phyloP scores from a whole-genome alignment of 2,329 filamentous ascomycete genomes.

The Sarocladium oryzae region DNA sequence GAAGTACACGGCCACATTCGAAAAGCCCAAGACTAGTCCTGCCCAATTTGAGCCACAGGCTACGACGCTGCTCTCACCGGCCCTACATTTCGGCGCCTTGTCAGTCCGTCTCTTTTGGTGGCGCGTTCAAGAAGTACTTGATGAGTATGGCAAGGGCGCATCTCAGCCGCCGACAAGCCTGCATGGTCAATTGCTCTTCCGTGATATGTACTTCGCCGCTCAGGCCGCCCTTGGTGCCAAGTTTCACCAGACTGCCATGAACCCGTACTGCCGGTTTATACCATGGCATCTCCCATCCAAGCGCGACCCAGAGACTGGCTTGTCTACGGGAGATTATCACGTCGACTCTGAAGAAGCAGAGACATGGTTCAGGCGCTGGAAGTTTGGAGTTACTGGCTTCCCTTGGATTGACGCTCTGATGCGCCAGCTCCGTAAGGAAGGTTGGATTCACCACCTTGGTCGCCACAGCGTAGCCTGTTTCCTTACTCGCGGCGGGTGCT shows the following conservation, averaged over 20 bases:
- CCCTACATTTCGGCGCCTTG: constrained; percentile 68
- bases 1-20: constrained; percentile 65
- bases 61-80: constrained; percentile 66
- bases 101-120: constrained; percentile 69
- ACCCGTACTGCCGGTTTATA: constrained; percentile 64
- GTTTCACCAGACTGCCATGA: constrained; percentile 60
- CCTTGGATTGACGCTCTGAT: constrained; percentile 78
- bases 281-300: constrained; percentile 71
- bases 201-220: constrained; percentile 79
- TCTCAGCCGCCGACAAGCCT: constrained; percentile 62
- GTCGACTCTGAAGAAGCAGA: constrained; percentile 59
- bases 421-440: constrained; percentile 64
- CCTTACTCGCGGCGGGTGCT: constrained; percentile 72
- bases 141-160: constrained; percentile 47
- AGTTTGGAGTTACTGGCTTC: constrained; percentile 63
- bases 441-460: constrained; percentile 76
- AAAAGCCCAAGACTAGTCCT: constrained; percentile 69
- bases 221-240: constrained; percentile 60
- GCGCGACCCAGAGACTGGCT: constrained; percentile 34
- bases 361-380: constrained; percentile 62
- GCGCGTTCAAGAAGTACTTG: constrained; percentile 57
- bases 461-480: constrained; percentile 76
- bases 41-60: constrained; percentile 67
- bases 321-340: constrained; percentile 53
- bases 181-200: constrained; percentile 66